A percentile compares a stretch with the other conserved stretches of the same genome.
Conservation (phyloP, 2,329 filamentous ascomycete species). For the Coniochaeta sp. region DNA sequence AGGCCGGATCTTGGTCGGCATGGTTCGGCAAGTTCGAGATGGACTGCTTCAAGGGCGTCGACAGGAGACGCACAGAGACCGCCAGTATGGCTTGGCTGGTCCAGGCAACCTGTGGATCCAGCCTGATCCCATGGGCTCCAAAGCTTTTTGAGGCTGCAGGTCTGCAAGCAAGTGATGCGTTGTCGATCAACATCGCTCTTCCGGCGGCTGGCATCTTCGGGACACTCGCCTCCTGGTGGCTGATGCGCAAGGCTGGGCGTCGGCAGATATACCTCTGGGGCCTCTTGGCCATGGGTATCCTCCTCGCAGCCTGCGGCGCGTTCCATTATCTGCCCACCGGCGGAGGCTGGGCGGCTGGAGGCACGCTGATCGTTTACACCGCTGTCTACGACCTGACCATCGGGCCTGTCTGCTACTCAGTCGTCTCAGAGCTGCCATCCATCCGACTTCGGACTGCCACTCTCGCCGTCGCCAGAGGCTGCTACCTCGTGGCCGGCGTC, state of each 20-base stretch:
- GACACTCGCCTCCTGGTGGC: conserved; percentile 34
- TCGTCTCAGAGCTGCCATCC: conserved; percentile 16
- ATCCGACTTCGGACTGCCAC: conserved; percentile 13
- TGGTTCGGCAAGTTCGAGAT: conserved; percentile 16
- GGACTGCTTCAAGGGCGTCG: conserved; percentile 33
- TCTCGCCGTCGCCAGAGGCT: conserved; percentile 12
- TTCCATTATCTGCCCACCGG: conserved; percentile 19
- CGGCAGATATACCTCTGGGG: conserved; percentile 36
- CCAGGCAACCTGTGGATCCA: conserved; percentile 25
- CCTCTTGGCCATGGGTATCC: conserved; percentile 29
- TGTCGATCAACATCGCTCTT: conserved; percentile 29
- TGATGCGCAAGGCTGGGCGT: conserved; percentile 32
- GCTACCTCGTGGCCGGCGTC: conserved; percentile 12
- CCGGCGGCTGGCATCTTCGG: conserved; percentile 32
- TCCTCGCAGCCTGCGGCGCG: conserved; percentile 28
- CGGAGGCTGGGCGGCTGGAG: conserved; percentile 14
- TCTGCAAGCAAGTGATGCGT: conserved; percentile 18
- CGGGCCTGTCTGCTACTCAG: conserved; percentile 17
- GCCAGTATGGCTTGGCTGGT: conserved; percentile 22
- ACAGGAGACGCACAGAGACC: conserved; percentile 31
- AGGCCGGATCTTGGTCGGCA: background rate
- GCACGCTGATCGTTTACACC: conserved; percentile 13
- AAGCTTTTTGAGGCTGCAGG: conserved; percentile 33
- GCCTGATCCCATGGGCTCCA: conserved; percentile 28
- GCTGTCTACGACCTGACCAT: conserved; percentile 16